These are phyloP conservation scores for Ephemerocybe angulata DNA, from an alignment of 768 basidiomycete genomes.

Conservation along the genomic window DNA sequence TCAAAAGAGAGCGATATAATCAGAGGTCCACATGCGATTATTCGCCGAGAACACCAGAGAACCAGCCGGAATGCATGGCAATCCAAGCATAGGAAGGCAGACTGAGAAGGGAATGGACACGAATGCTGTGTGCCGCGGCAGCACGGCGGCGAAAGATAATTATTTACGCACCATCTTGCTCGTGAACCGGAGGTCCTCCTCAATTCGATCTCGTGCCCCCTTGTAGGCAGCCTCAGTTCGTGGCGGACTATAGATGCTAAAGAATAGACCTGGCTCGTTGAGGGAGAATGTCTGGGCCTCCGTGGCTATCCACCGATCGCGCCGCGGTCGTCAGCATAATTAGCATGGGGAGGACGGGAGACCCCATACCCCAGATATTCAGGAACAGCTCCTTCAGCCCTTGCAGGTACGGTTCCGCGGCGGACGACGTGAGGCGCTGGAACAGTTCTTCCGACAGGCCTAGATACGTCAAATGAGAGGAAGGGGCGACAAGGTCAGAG, in stretches of 20 bases:
- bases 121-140: no score
- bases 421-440: conserved; percentile 65
- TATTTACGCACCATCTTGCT: conserved; percentile 68
- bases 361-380: conserved; percentile 82
- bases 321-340: conserved; percentile 2
- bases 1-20: neutral
- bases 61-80: no score
- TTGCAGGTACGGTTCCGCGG: conserved; percentile 75
- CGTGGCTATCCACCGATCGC: conserved; percentile 46
- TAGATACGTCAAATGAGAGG: conserved; percentile 24
- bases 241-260: conserved; percentile 84
- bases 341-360: neutral
- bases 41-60: conserved; percentile 6
- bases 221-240: conserved; percentile 64
- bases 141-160: neutral
- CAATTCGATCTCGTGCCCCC: conserved; percentile 67
- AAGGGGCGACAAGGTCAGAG: conserved; percentile 2
- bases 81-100: neutral
- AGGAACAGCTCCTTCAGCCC: conserved; percentile 83
- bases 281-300: conserved; percentile 86
- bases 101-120: neutral
- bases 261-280: conserved; percentile 76
- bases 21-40: neutral
- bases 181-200: conserved; percentile 80
- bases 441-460: conserved; percentile 79